Percentiles rank a stretch among this genome's conserved stretches.
phyloP scores from a whole-genome alignment of 352 stramenopile genomes.

The Phytopythium kandeliae region DNA sequence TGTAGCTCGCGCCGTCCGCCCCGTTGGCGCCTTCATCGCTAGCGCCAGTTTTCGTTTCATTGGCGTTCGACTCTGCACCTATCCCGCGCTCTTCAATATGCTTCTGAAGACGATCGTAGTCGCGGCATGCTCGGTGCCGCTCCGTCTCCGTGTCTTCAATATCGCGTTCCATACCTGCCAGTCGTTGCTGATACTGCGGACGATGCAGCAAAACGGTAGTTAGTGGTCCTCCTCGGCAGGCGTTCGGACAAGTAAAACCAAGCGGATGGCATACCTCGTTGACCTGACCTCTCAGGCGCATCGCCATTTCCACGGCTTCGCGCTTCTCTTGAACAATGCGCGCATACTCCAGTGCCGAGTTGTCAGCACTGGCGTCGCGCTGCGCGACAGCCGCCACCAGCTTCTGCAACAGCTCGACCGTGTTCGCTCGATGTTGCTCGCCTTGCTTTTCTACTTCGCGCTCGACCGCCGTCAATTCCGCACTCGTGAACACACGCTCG shows the following conservation, averaged over 20 bases:
- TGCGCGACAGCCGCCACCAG: slow-evolving; percentile 22
- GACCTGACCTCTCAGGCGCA: slow-evolving; percentile 48
- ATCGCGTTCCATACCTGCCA: slow-evolving; percentile 56
- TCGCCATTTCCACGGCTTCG: slow-evolving; percentile 27
- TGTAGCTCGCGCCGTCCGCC: neutral
- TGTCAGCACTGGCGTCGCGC: slow-evolving; percentile 14
- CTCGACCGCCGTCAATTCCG: slow-evolving; percentile 40
- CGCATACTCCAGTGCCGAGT: slow-evolving; percentile 34
- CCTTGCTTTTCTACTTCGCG: slow-evolving; percentile 34
- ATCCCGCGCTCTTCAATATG: slow-evolving; percentile 37
- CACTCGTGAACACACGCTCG: slow-evolving; percentile 18
- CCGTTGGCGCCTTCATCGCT: neutral
- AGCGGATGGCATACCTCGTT: slow-evolving; percentile 53
- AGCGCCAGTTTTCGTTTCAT: slow-evolving; percentile 2
- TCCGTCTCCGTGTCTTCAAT: slow-evolving; percentile 74
- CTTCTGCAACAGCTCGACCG: slow-evolving; percentile 28
- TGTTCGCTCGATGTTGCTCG: slow-evolving; percentile 19
- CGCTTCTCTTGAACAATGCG: slow-evolving; percentile 56
- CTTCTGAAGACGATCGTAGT: slow-evolving; percentile 63
- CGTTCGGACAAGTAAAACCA: too few species aligned
- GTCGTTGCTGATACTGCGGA: slow-evolving; percentile 42
- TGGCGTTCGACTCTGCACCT: slow-evolving; percentile 6
- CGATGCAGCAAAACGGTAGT: slow-evolving; percentile 3
- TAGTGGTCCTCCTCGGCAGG: slow-evolving; percentile 3
- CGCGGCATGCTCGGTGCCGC: slow-evolving; percentile 66